phyloP scores from a whole-genome alignment of 176 grass and related monocot species.

The Poa annua region DNA sequence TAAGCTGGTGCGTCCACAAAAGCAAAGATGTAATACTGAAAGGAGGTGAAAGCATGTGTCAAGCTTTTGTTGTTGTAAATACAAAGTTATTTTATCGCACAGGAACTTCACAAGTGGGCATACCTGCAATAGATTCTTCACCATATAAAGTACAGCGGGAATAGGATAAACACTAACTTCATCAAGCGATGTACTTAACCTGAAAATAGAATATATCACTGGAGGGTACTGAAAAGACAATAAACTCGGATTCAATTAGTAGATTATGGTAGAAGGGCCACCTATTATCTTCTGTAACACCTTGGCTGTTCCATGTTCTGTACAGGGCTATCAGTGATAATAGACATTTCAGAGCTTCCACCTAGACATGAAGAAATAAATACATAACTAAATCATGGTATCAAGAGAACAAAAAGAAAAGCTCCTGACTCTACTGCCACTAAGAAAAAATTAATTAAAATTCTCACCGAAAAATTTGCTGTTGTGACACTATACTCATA shows the following conservation, averaged over 20 bases:
- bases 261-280: slow-evolving; percentile 28
- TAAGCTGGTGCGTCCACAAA: slow-evolving; percentile 93
- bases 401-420: slow-evolving; percentile 12
- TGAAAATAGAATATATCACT: slow-evolving; percentile 43
- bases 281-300: slow-evolving; percentile 87
- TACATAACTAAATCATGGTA: slow-evolving; percentile 10
- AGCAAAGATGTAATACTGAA: slow-evolving; percentile 96
- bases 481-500: slow-evolving; percentile 98
- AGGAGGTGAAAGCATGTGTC: slow-evolving; percentile 27
- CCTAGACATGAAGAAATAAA: slow-evolving; percentile 57
- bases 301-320: slow-evolving; percentile 82
- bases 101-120: slow-evolving; percentile 1
- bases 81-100: slow-evolving; percentile 1
- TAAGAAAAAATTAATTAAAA: slow-evolving; percentile 23
- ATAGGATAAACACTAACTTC: slow-evolving; percentile 91
- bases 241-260: neutral
- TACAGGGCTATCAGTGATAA: slow-evolving; percentile 69
- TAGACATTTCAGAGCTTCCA: slow-evolving; percentile 82
- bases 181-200: slow-evolving; percentile 77
- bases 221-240: slow-evolving; percentile 26
- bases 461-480: slow-evolving; percentile 88
- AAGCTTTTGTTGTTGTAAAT: slow-evolving; percentile 4
- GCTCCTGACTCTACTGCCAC: neutral
- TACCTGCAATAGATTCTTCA: slow-evolving; percentile 95
- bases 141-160: slow-evolving; percentile 81